These are phyloP conservation scores for Spizellomyces sp. DNA, from an alignment of 192 early-diverging fungal species.

Conservation along the genomic window DNA sequence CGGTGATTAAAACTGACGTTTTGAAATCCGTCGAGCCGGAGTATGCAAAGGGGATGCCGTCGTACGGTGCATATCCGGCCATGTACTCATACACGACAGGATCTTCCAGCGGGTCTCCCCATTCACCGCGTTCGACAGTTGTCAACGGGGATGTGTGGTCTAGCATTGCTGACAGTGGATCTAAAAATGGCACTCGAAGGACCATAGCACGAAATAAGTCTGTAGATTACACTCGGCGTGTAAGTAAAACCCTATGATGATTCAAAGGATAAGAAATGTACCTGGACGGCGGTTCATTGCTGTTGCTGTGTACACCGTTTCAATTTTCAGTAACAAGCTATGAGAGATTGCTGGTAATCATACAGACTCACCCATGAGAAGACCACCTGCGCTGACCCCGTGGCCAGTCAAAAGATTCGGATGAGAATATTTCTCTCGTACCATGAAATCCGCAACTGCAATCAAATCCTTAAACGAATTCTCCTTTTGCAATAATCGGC, in stretches of 20 bases:
- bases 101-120: constrained; percentile 33
- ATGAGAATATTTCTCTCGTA: constrained; percentile 45
- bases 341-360: background rate
- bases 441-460: constrained; percentile 53
- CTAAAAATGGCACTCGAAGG: constrained; percentile 37
- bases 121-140: constrained; percentile 28
- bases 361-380: constrained; percentile 21
- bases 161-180: constrained; percentile 37
- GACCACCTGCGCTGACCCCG: constrained; percentile 35
- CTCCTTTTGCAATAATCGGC: constrained; percentile 47
- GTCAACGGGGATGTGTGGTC: constrained; percentile 19
- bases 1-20: constrained; percentile 23
- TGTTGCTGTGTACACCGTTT: constrained; percentile 1
- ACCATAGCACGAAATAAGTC: constrained; percentile 35
- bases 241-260: background rate
- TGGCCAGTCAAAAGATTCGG: constrained; percentile 37
- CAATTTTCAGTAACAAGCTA: background rate
- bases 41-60: constrained; percentile 15
- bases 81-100: constrained; percentile 15
- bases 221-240: background rate
- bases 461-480: constrained; percentile 60
- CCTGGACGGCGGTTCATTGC: constrained; percentile 27
- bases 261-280: background rate
- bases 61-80: constrained; percentile 30
- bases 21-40: background rate